Evolutionary conservation across 345 rosid species (phyloP).

Genomic region (Toxicodendron radicans): DNA sequence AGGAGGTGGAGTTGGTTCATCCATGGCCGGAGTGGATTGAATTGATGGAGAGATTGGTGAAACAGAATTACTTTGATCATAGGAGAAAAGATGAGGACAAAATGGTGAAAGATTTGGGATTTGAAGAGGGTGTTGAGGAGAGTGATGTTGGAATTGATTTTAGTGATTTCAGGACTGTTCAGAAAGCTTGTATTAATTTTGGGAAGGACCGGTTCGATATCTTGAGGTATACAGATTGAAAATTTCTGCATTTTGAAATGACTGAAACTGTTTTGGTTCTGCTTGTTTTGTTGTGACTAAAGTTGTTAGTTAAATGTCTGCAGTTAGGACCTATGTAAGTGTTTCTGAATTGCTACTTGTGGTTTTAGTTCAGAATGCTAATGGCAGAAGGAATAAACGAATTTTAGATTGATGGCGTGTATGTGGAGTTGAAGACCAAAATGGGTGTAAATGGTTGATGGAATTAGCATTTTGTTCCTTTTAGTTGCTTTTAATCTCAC

Average conservation of each 20-base stretch:
- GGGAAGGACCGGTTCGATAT: constrained; percentile 98
- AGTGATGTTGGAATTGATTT: constrained; percentile 51
- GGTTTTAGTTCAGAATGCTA: neutral
- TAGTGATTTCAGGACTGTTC: constrained; percentile 72
- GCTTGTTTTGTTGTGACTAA: constrained; percentile 6
- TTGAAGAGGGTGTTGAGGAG: constrained; percentile 35
- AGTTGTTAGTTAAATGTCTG: neutral
- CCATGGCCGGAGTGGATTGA: constrained; percentile 99
- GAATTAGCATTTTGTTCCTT: too few relatives aligned
- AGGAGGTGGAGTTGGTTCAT: constrained; percentile 69
- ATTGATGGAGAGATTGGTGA: constrained; percentile 79
- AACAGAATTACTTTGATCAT: constrained; percentile 92
- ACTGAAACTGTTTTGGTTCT: neutral
- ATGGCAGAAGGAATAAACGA: neutral
- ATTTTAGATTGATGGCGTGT: neutral
- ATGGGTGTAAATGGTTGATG: too few relatives aligned
- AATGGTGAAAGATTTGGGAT: constrained; percentile 56
- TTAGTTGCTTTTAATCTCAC: neutral
- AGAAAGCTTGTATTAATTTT: constrained; percentile 79
- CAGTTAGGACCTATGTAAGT: neutral
- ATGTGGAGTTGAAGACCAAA: neutral
- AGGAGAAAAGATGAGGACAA: constrained; percentile 67
- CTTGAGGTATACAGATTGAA: constrained; percentile 57
- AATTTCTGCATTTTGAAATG: neutral
- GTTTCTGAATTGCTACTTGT: neutral